Evolutionary conservation across 345 rosid species (phyloP), one percentile per base, ranked within the genome.

Genomic region (Gossypium anomalum): DNA sequence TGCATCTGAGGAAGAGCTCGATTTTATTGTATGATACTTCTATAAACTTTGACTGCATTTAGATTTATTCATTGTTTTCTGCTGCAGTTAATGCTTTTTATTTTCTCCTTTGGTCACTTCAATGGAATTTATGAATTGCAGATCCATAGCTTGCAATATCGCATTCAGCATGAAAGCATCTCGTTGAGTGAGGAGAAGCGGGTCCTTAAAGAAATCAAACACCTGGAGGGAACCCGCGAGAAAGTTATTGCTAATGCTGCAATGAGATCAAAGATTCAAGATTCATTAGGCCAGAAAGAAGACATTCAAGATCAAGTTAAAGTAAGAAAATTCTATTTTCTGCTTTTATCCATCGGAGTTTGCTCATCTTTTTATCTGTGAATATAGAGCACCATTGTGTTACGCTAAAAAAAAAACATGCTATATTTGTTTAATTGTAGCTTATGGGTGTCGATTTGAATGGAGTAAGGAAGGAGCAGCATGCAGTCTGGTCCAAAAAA

Each of bases 91-190:
- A 49, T 76, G 22, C 61, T 67, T 75, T 48, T 9, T n/a, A 8
- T 47, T 34, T 70, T 43, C 45, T 68, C 58, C 57, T 79, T 62
- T 77, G 59, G 47, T 76, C 20, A 27, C 43, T 62, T 58, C 67
- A 69, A 74, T 78, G 45, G 3, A 58, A 62, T 73, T 82, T 80
- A 75, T 74, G 65, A 74, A 79, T 80, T 52, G 79, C 86, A 96
- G 99, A 96, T 93, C 74, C 82, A 79, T 83, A 87, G 95, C 78
- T 87, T 82, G 81, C 86, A 92, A 48, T 96, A 89, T 62, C 91
- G 85, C 75, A 93, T 96, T 57, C 94, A 93, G 75, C 99, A 96
- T 70, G 97, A 93, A 77, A 93, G 98, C 88, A 92, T 93, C 77
- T 80, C 97, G 2, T 74, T 96, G 80, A 59, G 90, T 0, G 98